phyloP scores from a whole-genome alignment of 345 rosid genomes.

The Brassica nigra region DNA sequence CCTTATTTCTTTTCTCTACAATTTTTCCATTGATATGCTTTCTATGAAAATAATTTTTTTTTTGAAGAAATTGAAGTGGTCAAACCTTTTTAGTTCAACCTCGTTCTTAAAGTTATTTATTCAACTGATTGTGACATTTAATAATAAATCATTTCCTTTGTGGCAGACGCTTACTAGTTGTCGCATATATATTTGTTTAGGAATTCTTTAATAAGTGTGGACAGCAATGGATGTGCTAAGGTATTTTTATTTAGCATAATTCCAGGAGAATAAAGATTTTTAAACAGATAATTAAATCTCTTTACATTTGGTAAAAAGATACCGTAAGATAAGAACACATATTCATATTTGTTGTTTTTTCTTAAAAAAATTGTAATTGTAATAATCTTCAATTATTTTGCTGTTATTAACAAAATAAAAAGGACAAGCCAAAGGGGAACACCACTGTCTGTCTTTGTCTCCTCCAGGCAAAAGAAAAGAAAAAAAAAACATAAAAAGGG shows the following conservation, averaged over 20 bases:
- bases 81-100: background rate
- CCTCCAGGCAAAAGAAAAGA: background rate
- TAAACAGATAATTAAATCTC: too few relatives aligned
- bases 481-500: background rate
- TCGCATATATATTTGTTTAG: background rate
- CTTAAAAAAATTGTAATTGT: too few relatives aligned
- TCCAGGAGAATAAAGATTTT: too few relatives aligned
- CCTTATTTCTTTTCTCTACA: background rate
- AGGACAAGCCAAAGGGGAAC: slow-evolving; percentile 39
- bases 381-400: background rate
- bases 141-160: background rate
- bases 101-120: background rate
- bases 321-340: background rate
- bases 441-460: slow-evolving; percentile 29
- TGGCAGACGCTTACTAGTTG: background rate
- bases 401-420: slow-evolving; percentile 10
- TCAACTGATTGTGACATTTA: background rate
- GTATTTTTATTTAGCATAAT: too few relatives aligned
- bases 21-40: background rate
- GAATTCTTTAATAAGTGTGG: background rate
- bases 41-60: background rate
- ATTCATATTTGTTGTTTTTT: too few relatives aligned
- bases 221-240: too few relatives aligned
- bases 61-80: background rate
- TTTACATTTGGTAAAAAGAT: too few relatives aligned